These are phyloP conservation scores for Eucalyptus sp. DNA, from an alignment of 345 rosid genomes.

Conservation along the genomic window DNA sequence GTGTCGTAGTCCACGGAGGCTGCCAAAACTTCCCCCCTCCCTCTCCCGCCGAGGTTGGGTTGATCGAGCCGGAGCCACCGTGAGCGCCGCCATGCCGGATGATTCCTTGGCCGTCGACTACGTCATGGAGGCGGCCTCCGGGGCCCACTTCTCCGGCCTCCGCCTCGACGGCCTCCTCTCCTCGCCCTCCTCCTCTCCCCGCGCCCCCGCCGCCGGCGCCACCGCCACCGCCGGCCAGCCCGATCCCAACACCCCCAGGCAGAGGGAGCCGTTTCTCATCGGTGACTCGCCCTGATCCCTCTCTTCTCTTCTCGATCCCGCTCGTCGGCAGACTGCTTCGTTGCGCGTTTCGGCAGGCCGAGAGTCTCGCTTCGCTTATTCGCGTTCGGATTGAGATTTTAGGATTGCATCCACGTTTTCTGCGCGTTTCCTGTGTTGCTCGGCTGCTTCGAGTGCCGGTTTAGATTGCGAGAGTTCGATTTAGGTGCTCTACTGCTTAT, in stretches of 20 bases:
- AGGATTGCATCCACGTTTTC: neutral
- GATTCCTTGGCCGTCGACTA: slow-evolving; percentile 51
- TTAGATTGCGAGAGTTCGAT: neutral
- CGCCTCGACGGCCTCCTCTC: slow-evolving; percentile 68
- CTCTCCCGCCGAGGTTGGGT: neutral
- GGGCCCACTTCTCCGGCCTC: slow-evolving; percentile 98
- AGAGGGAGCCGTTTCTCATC: slow-evolving; percentile 68
- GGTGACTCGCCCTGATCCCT: slow-evolving; percentile 20
- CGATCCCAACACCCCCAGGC: neutral
- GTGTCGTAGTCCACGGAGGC: neutral
- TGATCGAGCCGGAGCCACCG: neutral
- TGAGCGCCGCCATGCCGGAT: slow-evolving; percentile 27
- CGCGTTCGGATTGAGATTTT: neutral
- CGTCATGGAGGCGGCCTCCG: slow-evolving; percentile 95
- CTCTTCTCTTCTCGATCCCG: neutral
- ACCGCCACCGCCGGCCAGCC: slow-evolving; percentile 32
- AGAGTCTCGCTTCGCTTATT: neutral
- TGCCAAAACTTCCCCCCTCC: neutral
- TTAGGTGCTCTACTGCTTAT: neutral
- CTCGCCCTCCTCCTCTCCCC: slow-evolving; percentile 37
- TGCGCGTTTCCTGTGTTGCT: neutral
- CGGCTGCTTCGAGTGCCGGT: neutral
- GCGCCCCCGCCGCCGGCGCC: slow-evolving; percentile 17
- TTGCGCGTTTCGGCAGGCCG: neutral
- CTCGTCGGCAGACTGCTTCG: neutral